Conservation (phyloP, 2,329 filamentous ascomycete species). For the Trichophyton rubrum region DNA sequence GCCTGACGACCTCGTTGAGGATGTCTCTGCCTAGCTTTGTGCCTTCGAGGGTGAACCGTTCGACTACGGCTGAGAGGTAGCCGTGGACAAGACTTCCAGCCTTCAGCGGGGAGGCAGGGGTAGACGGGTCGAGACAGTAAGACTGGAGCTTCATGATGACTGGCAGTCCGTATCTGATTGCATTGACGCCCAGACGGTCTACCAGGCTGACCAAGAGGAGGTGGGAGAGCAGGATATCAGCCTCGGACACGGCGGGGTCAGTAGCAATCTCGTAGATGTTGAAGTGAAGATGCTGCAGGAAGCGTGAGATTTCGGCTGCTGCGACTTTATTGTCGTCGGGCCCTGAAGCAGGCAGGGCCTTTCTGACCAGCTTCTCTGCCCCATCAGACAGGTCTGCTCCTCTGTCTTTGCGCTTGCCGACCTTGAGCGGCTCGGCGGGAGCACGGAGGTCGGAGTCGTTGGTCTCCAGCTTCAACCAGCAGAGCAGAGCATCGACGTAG, state of each 20-base stretch:
- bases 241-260: conserved; percentile 55
- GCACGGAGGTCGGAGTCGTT: conserved; percentile 52
- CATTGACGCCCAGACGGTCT: conserved; percentile 68
- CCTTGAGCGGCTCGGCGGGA: conserved; percentile 43
- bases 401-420: conserved; percentile 29
- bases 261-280: conserved; percentile 80
- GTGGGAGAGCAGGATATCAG: conserved; percentile 65
- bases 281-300: conserved; percentile 70
- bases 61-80: conserved; percentile 70
- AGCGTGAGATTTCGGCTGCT: conserved; percentile 47
- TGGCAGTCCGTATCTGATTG: conserved; percentile 62
- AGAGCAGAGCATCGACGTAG: conserved; percentile 70
- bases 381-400: conserved; percentile 26
- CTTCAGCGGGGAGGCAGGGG: conserved; percentile 58
- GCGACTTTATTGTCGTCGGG: conserved; percentile 43
- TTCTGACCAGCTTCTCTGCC: conserved; percentile 38
- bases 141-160: conserved; percentile 86
- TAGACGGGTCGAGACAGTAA: conserved; percentile 44
- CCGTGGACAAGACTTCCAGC: conserved; percentile 76
- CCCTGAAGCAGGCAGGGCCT: conserved; percentile 44
- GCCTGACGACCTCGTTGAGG: conserved; percentile 60
- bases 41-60: conserved; percentile 64
- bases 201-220: conserved; percentile 63
- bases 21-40: conserved; percentile 58
- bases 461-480: conserved; percentile 77